phyloP scores from a whole-genome alignment of 2,329 filamentous ascomycete species.

The Neopestalotiopsis sp. region DNA sequence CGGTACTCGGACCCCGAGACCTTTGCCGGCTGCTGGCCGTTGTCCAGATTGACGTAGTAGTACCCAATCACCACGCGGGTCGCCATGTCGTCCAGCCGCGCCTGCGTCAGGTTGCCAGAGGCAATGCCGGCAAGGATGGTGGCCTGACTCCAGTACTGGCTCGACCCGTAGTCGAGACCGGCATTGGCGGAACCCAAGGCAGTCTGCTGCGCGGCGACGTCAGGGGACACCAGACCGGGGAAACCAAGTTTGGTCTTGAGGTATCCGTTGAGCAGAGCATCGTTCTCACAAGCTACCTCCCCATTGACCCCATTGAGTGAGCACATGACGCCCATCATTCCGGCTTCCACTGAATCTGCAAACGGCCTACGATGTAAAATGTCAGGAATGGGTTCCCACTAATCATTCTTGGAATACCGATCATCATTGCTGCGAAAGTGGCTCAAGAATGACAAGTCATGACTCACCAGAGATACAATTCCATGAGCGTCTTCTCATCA shows the following conservation, averaged over 20 bases:
- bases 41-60: conserved; percentile 22
- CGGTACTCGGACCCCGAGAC: conserved; percentile 7
- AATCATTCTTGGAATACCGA: too few species aligned
- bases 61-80: conserved; percentile 22
- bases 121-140: conserved; percentile 15
- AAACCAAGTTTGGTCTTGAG: conserved; percentile 36
- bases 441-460: not conserved
- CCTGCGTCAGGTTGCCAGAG: conserved; percentile 24
- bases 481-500: conserved; percentile 30
- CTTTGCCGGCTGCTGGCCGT: conserved; percentile 18
- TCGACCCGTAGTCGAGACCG: conserved; percentile 7
- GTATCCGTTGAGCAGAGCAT: conserved; percentile 26
- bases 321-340: conserved; percentile 30
- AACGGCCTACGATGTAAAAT: conserved; percentile 21
- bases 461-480: conserved; percentile 26
- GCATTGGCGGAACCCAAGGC: conserved; percentile 9
- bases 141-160: conserved; percentile 9
- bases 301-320: conserved; percentile 31
- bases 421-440: too few species aligned
- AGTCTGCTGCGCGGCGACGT: not conserved
- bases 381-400: not conserved
- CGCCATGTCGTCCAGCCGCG: conserved; percentile 25
- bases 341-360: conserved; percentile 25
- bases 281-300: conserved; percentile 30
- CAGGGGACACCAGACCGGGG: conserved; percentile 20